Evolutionary conservation across 257 asterid genomes (phyloP).

Genomic region (Solanum etuberosum): DNA sequence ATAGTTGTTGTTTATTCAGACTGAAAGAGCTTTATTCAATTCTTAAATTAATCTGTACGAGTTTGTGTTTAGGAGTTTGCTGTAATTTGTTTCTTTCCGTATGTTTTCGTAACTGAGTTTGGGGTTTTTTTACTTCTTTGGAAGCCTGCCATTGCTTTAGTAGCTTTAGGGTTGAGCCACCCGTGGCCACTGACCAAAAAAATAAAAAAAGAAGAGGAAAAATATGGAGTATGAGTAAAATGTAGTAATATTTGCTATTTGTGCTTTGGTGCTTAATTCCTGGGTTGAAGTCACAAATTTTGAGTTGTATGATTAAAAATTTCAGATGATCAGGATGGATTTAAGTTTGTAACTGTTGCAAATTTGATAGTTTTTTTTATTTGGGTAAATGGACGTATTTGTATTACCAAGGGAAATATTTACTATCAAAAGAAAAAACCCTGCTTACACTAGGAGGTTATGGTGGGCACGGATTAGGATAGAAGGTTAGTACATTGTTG

Average conservation of each 20-base stretch:
- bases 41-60: not conserved
- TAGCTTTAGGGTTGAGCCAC: not conserved
- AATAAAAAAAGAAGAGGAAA: not conserved
- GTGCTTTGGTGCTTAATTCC: not conserved
- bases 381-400: too few relatives aligned
- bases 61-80: not conserved
- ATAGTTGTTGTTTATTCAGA: not conserved
- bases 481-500: not conserved
- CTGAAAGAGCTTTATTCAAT: not conserved
- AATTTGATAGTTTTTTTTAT: too few relatives aligned
- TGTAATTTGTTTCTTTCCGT: not conserved
- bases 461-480: not conserved
- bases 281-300: not conserved
- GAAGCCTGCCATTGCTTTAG: not conserved
- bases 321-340: not conserved
- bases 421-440: too few relatives aligned
- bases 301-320: not conserved
- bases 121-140: not conserved
- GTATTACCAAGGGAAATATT: too few relatives aligned
- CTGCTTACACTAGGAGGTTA: not conserved
- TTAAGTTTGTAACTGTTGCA: too few relatives aligned
- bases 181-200: not conserved
- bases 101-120: not conserved
- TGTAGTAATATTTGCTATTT: not conserved
- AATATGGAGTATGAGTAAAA: not conserved